Percentiles rank a stretch among this genome's conserved stretches.
These are phyloP conservation scores for Coniochaeta ligniaria DNA, from an alignment of 2,329 filamentous ascomycete genomes.

Conservation along the genomic window DNA sequence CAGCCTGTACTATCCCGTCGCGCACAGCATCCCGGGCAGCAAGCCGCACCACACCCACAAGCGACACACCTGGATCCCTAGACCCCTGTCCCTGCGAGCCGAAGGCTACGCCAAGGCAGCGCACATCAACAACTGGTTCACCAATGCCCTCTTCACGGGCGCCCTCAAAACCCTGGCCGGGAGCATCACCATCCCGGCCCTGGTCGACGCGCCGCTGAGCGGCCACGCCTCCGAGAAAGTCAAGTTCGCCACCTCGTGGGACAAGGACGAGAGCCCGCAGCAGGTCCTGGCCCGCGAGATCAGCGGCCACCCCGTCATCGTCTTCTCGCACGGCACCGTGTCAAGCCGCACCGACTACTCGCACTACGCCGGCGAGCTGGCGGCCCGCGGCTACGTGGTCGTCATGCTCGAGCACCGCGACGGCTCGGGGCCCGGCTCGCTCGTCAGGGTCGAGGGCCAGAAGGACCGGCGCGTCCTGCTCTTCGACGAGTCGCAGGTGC, in stretches of 20 bases:
- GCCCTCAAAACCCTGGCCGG: constrained; percentile 34
- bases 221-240: constrained; percentile 10
- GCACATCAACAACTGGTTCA: constrained; percentile 33
- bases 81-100: constrained; percentile 34
- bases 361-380: constrained; percentile 41
- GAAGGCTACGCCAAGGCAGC: constrained; percentile 39
- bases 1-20: constrained; percentile 40
- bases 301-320: constrained; percentile 31
- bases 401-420: constrained; percentile 46
- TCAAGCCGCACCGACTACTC: constrained; percentile 44
- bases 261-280: constrained; percentile 12
- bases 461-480: constrained; percentile 23
- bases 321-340: constrained; percentile 47
- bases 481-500: constrained; percentile 28
- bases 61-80: constrained; percentile 36
- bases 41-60: constrained; percentile 14
- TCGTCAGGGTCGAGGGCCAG: constrained; percentile 23
- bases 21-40: constrained; percentile 12
- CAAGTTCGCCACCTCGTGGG: constrained; percentile 13
- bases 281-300: constrained; percentile 13
- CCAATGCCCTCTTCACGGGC: constrained; percentile 33
- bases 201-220: constrained; percentile 35
- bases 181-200: constrained; percentile 36
- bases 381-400: constrained; percentile 40
- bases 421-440: constrained; percentile 38